Evolutionary conservation across 2,329 filamentous ascomycete genomes (phyloP), one percentile per base, ranked within the genome.

Genomic region (Cordyceps javanica): DNA sequence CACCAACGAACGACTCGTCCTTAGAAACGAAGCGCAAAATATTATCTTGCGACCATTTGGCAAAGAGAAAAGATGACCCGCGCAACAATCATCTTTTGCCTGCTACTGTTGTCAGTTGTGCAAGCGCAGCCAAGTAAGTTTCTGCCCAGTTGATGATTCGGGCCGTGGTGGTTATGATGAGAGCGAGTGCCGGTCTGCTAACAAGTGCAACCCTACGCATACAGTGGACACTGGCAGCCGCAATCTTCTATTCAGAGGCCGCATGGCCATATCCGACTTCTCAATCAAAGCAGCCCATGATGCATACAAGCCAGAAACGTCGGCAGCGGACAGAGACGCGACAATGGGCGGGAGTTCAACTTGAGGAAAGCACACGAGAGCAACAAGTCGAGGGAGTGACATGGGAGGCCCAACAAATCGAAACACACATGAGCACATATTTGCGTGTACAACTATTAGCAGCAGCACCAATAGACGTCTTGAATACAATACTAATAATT

Each of bases 161-260:
- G 46, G 46, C 30, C 46, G 46, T 21, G 19, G 28, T 34, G 45
- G 14, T 16, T n/a, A 32, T 34, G 25, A 34, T 26, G 45, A n/a
- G n/a, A n/a, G n/a, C 45, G 45, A 48, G 45, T 51, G 30, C 46
- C 30, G 25, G 46, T 10, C 23, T 52, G 34, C 34, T 38, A 30
- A 38, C 30, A 50, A 36, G 28, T 52, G 49, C 23, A 39, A 52
- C 32, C 49, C 49, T 39, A 38, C 32, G 21, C 26, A n/a, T 25
- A 38, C n/a, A 52, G 49, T 52, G 49, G 49, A 39, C 49, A 38
- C 32, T 6, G 49, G 36, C 36, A 52, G 49, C n/a, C 45, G 28
- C 32, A 52, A 52, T 52, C 49, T 52, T 28, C 19, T 52, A 30
- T 52, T 52, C 49, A 38, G 49, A 52, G 49, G 49, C 23, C 49